Base-by-base conservation (phyloP, 2,329 filamentous ascomycete genomes). In the Sporothrix pallida region DNA sequence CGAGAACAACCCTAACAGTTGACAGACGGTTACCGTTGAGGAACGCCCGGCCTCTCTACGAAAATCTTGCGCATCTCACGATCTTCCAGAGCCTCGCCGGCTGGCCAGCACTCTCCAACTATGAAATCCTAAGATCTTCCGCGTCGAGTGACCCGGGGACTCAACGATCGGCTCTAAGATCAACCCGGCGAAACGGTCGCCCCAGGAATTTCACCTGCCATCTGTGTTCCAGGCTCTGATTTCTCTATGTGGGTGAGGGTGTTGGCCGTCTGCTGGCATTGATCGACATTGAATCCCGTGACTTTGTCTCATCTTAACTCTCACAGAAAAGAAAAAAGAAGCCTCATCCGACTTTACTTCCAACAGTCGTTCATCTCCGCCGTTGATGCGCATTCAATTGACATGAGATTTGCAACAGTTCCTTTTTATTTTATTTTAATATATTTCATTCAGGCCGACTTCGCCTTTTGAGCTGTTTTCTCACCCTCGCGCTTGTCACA, bases 271-370 rank as follows among this genome's bases (percentile, higher is more conserved):
- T 15, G 46, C 10, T 48, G 48, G 62, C 23, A 67, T 67, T 67
- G 62, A 67, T 67, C 62, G 62, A 15, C 62, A 26, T 0, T 12
- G 23, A 23, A 48, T 48, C 62, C 62, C 62, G 62, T 67, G 62
- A 67, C 62, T 26, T 26, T 67, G 42, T 67, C 42, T 48, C 62
- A 46, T 67, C n/a, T 67, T 8, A 20, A 48, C 6, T 48, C 42
- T 20, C 2, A 48, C 3, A 48, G 20, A 23, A 23, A 5, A 56
- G 52, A 26, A 4, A 67, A 13, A 15, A 17, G n/a, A 17, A 62
- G 17, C 62, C 42, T 46, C 42, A n/a, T 44, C 48, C 42, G n/a
- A 48, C 20, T 26, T 20, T 4, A 26, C 42, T 26, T 3, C 62
- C 42, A 67, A 26, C 12, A 67, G 42, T 26, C 62, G 9, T 44